Percentiles rank a stretch among this genome's conserved stretches.
Conservation (phyloP, 768 basidiomycete genomes). For the Russula lepida region DNA sequence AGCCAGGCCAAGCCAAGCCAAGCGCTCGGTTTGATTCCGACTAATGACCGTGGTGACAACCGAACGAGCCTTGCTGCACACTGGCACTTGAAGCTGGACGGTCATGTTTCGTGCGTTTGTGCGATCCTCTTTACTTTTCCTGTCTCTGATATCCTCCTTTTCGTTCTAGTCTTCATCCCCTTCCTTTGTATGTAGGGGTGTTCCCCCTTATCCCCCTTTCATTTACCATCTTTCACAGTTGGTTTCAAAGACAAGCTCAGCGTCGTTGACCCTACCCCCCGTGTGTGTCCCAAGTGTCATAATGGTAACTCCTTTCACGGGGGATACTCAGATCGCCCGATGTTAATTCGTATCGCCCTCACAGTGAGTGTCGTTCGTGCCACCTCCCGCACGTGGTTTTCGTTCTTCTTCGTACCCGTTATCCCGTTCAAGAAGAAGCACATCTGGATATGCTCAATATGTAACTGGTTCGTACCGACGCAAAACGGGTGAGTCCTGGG, state of each 20-base stretch:
- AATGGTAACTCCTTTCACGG: slow-evolving; percentile 41
- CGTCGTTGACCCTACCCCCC: slow-evolving; percentile 43
- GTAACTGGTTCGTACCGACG: slow-evolving; percentile 51
- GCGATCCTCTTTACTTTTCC: neutral
- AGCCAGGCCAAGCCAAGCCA: neutral
- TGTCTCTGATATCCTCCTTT: neutral
- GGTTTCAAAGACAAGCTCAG: slow-evolving; percentile 57
- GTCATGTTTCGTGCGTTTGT: slow-evolving; percentile 9
- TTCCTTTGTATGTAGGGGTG: slow-evolving; percentile 27
- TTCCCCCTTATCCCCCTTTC: neutral
- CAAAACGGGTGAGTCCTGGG: slow-evolving; percentile 38
- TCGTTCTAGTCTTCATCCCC: slow-evolving; percentile 30
- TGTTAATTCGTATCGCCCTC: neutral
- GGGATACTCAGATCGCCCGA: neutral
- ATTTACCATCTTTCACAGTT: slow-evolving; percentile 34
- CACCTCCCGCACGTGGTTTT: slow-evolving; percentile 65
- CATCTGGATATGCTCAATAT: slow-evolving; percentile 66
- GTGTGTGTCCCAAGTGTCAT: slow-evolving; percentile 63
- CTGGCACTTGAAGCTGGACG: neutral
- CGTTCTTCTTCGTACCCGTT: slow-evolving; percentile 66
- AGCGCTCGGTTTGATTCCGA: neutral
- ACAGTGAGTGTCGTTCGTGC: slow-evolving; percentile 53
- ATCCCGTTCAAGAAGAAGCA: slow-evolving; percentile 53
- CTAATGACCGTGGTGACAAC: neutral
- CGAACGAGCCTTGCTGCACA: neutral